Evolutionary conservation across 2,329 filamentous ascomycete species (phyloP), one percentile per base, ranked within the genome.

Genomic region (Aspergillus hiratsukae): DNA sequence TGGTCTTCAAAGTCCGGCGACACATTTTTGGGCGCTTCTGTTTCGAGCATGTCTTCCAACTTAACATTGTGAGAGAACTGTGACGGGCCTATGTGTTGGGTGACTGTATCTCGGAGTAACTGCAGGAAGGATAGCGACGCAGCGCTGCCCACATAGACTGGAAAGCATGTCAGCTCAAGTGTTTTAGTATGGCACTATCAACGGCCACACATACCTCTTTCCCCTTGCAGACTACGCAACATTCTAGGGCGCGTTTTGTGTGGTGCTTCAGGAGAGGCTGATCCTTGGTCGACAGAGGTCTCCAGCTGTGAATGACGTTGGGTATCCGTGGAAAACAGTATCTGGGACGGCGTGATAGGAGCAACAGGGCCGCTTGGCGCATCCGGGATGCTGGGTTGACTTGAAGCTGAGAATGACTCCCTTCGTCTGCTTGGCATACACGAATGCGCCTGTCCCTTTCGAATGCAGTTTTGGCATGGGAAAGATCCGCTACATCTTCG

Each of bases 1-100:
- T 70, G 68, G 29, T 73, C 66, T 28, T 73, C 68, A 4, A 74
- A 64, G 7, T 70, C 65, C 29, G 66, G 62, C 10, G 71, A 67
- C 29, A 67, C 58, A 48, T 75, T 69, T 61, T 70, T 66, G 4
- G 68, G 69, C 7, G 69, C 66, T 43, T 79, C 75, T 17, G 75
- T 77, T 62, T 84, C 81, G 0, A 83, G 76, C 79, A 83, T 82
- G 37, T 74, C 76, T 52, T 82, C 77, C n/a, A 75, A 77, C 43
- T 75, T 75, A 21, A 77, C 72, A 61, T 77, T 78, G 54, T 83
- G 76, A 0, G 81, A 81, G 63, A 83, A 84, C 17, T 77, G 74
- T 0, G 80, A 82, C 1, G 80, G 80, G 0, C 81, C 81, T 54
- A 83, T 81, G 57, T 82, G 76, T 31, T 78, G 77, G 9, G 76